Evolutionary conservation across 2,329 filamentous ascomycete genomes (phyloP), one percentile per base, ranked within the genome.

Genomic region (Cercospora sojina): DNA sequence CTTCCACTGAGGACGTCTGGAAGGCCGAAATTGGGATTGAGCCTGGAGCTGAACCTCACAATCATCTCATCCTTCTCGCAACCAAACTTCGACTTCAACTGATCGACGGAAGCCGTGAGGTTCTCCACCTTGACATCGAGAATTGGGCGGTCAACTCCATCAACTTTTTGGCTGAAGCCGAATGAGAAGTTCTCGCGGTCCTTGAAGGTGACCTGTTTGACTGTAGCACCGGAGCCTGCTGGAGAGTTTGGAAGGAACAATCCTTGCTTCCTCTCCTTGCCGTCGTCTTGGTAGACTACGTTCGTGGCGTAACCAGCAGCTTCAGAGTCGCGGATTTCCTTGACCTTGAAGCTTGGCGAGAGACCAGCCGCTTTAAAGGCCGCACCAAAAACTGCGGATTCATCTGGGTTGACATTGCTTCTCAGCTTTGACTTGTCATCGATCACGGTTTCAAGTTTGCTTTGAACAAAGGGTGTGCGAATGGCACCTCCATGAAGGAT

Each of bases 261-360:
- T 76, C 91, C 90, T 81, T 97, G 92, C 73, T 89, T 87, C 74
- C 89, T 87, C 60, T 87, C 83, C 81, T 94, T 83, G 64, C 87
- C 85, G 65, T 87, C 84, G 18, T 77, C 73, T 41, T 83, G 87
- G 87, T 92, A 97, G 78, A 90, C 91, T 74, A 97, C 86, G 64
- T 88, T 88, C 29, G 90, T 86, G 2, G 88, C 83, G 77, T 95
- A 97, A 51, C 85, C 84, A 49, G 91, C 86, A 23, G 86, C 87
- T 74, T 99, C 95, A n/a, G 83, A 85, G 60, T 91, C 87, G 66
- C 91, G 86, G 71, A 99, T 99, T 76, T 98, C 95, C 85, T 98
- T 99, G 77, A 99, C 95, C 68, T 93, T 90, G 88, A 99, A 99
- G 77, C 91, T 94, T 47, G 94, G 93, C 80, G 92, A 97, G 66